Percentiles rank a stretch among this genome's conserved stretches.
These are phyloP conservation scores for Sarocladium oryzae DNA, from an alignment of 2,329 filamentous ascomycete genomes.

Conservation along the genomic window DNA sequence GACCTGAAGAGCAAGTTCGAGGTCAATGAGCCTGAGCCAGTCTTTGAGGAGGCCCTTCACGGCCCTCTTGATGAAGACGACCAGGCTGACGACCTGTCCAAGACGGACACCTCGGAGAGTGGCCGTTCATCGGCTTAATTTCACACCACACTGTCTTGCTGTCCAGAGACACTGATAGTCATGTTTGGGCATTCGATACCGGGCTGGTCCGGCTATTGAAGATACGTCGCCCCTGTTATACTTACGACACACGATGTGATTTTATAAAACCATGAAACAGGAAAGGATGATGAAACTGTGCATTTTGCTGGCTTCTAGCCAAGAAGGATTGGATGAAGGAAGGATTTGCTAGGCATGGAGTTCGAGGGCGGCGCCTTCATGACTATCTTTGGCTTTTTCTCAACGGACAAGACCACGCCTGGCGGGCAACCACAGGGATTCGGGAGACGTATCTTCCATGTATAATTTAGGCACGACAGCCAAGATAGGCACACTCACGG, in stretches of 20 bases:
- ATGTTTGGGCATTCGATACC: constrained; percentile 7
- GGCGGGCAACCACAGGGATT: background rate
- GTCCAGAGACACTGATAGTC: constrained; percentile 3
- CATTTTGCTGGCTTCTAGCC: background rate
- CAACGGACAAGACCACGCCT: background rate
- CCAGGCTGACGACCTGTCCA: constrained; percentile 42
- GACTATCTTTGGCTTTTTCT: constrained; percentile 5
- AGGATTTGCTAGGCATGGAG: constrained; percentile 6
- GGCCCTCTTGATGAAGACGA: constrained; percentile 55
- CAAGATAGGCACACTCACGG: background rate
- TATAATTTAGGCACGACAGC: constrained; percentile 6
- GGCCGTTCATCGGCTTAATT: constrained; percentile 39
- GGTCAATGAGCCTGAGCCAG: constrained; percentile 77
- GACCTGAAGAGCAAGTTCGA: constrained; percentile 98
- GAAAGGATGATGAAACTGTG: background rate
- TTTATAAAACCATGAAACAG: background rate
- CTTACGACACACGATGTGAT: constrained; percentile 3
- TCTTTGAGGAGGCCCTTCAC: constrained; percentile 83
- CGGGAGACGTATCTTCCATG: constrained; percentile 1
- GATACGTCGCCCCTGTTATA: constrained; percentile 6
- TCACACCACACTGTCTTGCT: constrained; percentile 31
- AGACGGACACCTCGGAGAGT: constrained; percentile 54
- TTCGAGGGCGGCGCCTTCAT: constrained; percentile 10
- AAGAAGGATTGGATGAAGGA: background rate
- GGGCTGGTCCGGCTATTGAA: constrained; percentile 4